These are phyloP conservation scores for Hyaloraphidium curvatum DNA, from an alignment of 192 early-diverging fungal species.

Conservation along the genomic window DNA sequence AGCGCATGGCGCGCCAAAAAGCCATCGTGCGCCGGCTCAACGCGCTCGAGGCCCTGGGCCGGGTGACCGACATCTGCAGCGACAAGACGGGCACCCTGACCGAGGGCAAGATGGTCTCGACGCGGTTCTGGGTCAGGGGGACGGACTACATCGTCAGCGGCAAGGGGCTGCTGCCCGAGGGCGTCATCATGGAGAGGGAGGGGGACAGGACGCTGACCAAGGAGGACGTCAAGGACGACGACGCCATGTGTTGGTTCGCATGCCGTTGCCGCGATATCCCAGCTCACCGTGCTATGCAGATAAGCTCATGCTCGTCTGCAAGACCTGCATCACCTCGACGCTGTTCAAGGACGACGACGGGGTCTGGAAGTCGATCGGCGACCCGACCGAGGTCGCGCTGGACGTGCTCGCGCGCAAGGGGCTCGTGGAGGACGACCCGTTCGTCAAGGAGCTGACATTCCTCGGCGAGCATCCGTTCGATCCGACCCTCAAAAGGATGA, in stretches of 20 bases:
- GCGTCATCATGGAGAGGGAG: conserved; percentile 1
- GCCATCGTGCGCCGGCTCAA: conserved; percentile 66
- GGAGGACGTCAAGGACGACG: too few relatives aligned
- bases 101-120: conserved; percentile 58
- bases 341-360: conserved; percentile 39
- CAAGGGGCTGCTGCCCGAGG: conserved; percentile 5
- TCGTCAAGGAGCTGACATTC: conserved; percentile 7
- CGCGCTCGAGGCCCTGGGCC: conserved; percentile 73
- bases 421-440: neutral
- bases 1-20: conserved; percentile 14
- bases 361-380: conserved; percentile 15
- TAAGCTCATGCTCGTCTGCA: too few relatives aligned
- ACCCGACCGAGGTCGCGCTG: conserved; percentile 19
- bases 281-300: too few relatives aligned
- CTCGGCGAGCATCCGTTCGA: conserved; percentile 17
- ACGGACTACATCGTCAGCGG: too few relatives aligned
- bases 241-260: too few relatives aligned
- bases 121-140: conserved; percentile 40
- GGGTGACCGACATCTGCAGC: conserved; percentile 46
- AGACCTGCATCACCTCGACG: conserved; percentile 49
- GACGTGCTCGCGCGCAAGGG: conserved; percentile 14
- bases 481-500: conserved; percentile 19
- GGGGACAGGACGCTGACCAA: too few relatives aligned
- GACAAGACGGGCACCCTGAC: conserved; percentile 92
- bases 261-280: too few relatives aligned